phyloP scores from a whole-genome alignment of 768 basidiomycete genomes.

The Dacryopinax spathularia region DNA sequence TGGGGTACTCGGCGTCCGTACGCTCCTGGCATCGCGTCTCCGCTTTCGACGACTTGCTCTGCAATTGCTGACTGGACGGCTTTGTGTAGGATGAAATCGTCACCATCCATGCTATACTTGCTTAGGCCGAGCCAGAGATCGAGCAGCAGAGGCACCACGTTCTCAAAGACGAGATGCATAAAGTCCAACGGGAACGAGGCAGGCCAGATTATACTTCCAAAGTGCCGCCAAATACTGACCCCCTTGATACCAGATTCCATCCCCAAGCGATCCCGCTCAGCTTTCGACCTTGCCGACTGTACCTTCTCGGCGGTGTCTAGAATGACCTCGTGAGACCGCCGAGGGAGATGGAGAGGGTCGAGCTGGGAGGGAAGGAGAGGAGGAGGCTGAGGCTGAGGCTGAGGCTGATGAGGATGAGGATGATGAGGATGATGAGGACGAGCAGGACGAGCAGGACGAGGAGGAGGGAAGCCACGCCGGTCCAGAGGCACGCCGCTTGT shows the following conservation, averaged over 20 bases:
- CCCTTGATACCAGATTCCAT: slow-evolving; percentile 27
- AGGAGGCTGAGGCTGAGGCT: slow-evolving; percentile 16
- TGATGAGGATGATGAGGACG: too few relatives aligned
- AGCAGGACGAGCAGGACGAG: too few relatives aligned
- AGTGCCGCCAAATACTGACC: slow-evolving; percentile 13
- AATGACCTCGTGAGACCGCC: slow-evolving; percentile 11
- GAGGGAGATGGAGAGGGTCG: slow-evolving; percentile 25
- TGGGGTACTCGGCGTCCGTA: slow-evolving; percentile 17
- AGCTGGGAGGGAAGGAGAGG: slow-evolving; percentile 15
- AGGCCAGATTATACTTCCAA: slow-evolving; percentile 23
- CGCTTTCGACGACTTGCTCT: slow-evolving; percentile 20
- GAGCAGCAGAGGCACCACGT: slow-evolving; percentile 31
- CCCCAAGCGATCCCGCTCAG: slow-evolving; percentile 14
- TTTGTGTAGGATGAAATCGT: slow-evolving; percentile 18
- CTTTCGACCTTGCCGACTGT: slow-evolving; percentile 16
- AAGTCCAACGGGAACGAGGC: slow-evolving; percentile 34
- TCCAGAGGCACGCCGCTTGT: too few relatives aligned
- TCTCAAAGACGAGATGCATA: slow-evolving; percentile 38
- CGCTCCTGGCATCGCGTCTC: slow-evolving; percentile 27
- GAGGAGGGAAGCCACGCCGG: too few relatives aligned
- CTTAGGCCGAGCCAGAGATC: slow-evolving; percentile 31
- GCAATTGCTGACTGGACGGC: slow-evolving; percentile 33
- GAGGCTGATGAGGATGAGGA: too few relatives aligned
- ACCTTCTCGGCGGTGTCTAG: slow-evolving; percentile 18
- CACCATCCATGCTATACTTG: slow-evolving; percentile 22